These are phyloP conservation scores for Oryza meridionalis DNA, from an alignment of 176 grass and related monocot species.

Conservation along the genomic window DNA sequence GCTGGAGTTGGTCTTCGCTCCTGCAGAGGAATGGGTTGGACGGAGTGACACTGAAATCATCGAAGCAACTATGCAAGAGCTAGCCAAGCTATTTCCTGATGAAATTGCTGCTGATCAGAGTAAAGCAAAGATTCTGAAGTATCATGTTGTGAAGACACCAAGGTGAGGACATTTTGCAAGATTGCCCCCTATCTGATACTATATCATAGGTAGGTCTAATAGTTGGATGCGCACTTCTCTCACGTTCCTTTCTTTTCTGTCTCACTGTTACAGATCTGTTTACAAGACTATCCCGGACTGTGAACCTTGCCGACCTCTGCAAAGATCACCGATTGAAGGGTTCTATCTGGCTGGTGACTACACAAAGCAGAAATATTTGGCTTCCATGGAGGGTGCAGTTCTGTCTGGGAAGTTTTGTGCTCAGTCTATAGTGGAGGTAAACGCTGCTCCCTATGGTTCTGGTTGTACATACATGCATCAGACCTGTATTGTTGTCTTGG, in stretches of 20 bases:
- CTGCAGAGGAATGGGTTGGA: constrained; percentile 93
- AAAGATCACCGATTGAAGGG: constrained; percentile 90
- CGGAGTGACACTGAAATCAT: constrained; percentile 83
- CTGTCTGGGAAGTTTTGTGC: constrained; percentile 88
- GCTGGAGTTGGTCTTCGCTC: constrained; percentile 95
- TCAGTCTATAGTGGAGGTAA: constrained; percentile 83
- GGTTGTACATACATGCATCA: not conserved
- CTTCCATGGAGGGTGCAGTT: constrained; percentile 97
- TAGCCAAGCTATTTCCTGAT: constrained; percentile 91
- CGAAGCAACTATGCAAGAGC: constrained; percentile 85
- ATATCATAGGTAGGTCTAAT: constrained; percentile 1
- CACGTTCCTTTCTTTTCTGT: not conserved
- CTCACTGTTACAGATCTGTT: constrained; percentile 69
- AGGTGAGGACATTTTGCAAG: constrained; percentile 50
- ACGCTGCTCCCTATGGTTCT: constrained; percentile 7
- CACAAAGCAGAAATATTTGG: constrained; percentile 97
- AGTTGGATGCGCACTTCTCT: not conserved
- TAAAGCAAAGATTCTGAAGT: constrained; percentile 92
- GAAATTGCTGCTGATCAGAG: constrained; percentile 92
- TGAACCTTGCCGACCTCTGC: constrained; percentile 83
- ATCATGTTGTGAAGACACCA: constrained; percentile 93
- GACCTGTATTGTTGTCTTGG: not conserved
- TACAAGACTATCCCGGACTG: constrained; percentile 92
- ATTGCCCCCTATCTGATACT: not conserved
- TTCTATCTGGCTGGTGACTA: constrained; percentile 92